These are phyloP conservation scores for Gaertneriomyces sp. DNA, from an alignment of 192 early-diverging fungal species.

Conservation along the genomic window DNA sequence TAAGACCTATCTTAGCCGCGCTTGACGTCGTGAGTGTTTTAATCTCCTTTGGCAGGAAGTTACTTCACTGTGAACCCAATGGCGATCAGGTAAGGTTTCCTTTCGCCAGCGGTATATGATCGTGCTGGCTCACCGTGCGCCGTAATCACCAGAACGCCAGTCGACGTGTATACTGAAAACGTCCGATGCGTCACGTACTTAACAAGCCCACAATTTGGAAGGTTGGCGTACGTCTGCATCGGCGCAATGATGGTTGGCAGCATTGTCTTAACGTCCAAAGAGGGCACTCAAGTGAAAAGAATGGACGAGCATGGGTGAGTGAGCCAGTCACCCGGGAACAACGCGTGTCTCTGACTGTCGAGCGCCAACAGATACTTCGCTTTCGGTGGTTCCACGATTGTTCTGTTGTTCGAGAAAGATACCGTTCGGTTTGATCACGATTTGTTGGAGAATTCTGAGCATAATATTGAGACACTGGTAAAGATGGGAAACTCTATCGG, in stretches of 20 bases:
- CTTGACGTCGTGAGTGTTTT: not conserved
- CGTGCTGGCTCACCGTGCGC: not conserved
- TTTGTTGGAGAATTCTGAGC: conserved; percentile 57
- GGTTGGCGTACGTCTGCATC: conserved; percentile 64
- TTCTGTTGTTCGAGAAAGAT: conserved; percentile 63
- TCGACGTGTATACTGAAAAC: conserved; percentile 81
- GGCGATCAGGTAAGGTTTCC: conserved; percentile 59
- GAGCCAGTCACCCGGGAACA: too few relatives aligned
- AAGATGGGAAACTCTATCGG: conserved; percentile 48
- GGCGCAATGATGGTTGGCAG: conserved; percentile 87
- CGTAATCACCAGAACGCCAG: conserved; percentile 29
- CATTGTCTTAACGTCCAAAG: conserved; percentile 56
- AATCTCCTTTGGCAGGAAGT: conserved; percentile 27
- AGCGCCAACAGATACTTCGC: conserved; percentile 66
- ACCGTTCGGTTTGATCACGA: conserved; percentile 67
- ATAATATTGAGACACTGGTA: conserved; percentile 69
- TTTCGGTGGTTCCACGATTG: conserved; percentile 77
- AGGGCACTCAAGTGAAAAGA: conserved; percentile 43
- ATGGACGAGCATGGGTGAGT: conserved; percentile 68
- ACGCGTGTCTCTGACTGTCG: too few relatives aligned
- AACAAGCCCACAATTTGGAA: conserved; percentile 62
- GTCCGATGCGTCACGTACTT: conserved; percentile 63
- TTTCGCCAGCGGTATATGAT: not conserved
- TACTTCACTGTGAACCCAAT: conserved; percentile 86
- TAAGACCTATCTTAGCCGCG: conserved; percentile 10